Evolutionary conservation across 164 flowering plant species (phyloP), one percentile per base, ranked within the genome.

Genomic region (Platanus orientalis): DNA sequence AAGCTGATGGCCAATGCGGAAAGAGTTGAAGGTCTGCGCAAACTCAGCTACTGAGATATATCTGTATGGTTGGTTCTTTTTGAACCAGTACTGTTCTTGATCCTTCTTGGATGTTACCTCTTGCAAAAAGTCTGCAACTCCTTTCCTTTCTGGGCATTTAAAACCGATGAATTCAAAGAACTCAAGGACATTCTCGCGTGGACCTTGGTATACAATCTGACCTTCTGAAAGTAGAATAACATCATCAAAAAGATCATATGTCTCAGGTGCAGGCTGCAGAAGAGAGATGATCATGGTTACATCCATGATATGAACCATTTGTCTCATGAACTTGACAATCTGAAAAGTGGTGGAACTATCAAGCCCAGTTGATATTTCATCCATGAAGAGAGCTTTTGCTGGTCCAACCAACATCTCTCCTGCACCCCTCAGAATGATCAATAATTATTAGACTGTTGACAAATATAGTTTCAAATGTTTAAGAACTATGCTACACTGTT

Each of bases 401-500:
- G 85, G 85, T 32, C 88, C 88, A 24, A 78, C 88, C 64, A 81
- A 67, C 85, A 84, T 81, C 68, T 81, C 85, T 48, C 85, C 88
- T 81, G 77, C 67, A 75, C 16, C n/a, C n/a, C 21, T 29, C 42
- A 40, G 23, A 67, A 11, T 11, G 34, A 27, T 16, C 54, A 6
- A 55, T 44, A 7, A 64, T 49, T 45, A 29, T 50, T 32, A 58
- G 68, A 58, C 26, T 25, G 49, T 50, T 36, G 34, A 25, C 5
- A 19, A 32, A 45, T 26, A 29, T 12, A n/a, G n/a, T 50, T 26
- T 23, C 1, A 25, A 28, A 26, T 26, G 7, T 42, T 20, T 14
- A 57, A 36, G 14, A 11, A 9, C 27, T 14, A 49, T 20, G 11
- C 48, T 21, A 3, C 21, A 10, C 19, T 58, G 45, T 4, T 23